Evolutionary conservation across 2,329 filamentous ascomycete species (phyloP).

Genomic region (Diaporthe vaccinii): DNA sequence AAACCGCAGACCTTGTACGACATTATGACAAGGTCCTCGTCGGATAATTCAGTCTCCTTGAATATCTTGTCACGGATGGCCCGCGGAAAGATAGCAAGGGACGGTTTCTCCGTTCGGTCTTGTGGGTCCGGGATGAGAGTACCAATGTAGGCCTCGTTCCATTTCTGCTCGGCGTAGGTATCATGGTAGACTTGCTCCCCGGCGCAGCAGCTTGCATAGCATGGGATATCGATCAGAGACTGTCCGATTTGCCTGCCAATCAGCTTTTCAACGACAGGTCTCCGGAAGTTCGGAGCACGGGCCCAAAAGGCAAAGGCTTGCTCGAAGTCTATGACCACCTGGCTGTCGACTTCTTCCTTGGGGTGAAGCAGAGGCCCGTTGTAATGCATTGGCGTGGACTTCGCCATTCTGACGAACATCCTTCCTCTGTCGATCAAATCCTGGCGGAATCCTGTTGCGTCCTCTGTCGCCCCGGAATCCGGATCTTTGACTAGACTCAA

Average conservation of each 20-base stretch:
- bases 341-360: conserved; percentile 49
- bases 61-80: background rate
- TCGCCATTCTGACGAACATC: conserved; percentile 43
- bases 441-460: conserved; percentile 17
- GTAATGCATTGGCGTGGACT: conserved; percentile 49
- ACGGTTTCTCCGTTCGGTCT: background rate
- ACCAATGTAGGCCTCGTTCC: conserved; percentile 5
- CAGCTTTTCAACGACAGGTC: background rate
- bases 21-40: conserved; percentile 51
- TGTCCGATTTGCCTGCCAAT: background rate
- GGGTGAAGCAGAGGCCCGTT: conserved; percentile 44
- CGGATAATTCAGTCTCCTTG: conserved; percentile 27
- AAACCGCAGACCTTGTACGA: conserved; percentile 51
- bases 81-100: background rate
- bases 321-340: conserved; percentile 51
- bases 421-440: conserved; percentile 43
- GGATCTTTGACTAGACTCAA: background rate
- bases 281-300: background rate
- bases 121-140: background rate
- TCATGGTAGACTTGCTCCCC: background rate
- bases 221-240: background rate
- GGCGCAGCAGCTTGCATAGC: background rate
- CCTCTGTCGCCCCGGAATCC: background rate
- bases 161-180: background rate
- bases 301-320: conserved; percentile 42